These are phyloP conservation scores for Daedaleopsis sinensis DNA, from an alignment of 768 basidiomycete genomes.

Conservation along the genomic window DNA sequence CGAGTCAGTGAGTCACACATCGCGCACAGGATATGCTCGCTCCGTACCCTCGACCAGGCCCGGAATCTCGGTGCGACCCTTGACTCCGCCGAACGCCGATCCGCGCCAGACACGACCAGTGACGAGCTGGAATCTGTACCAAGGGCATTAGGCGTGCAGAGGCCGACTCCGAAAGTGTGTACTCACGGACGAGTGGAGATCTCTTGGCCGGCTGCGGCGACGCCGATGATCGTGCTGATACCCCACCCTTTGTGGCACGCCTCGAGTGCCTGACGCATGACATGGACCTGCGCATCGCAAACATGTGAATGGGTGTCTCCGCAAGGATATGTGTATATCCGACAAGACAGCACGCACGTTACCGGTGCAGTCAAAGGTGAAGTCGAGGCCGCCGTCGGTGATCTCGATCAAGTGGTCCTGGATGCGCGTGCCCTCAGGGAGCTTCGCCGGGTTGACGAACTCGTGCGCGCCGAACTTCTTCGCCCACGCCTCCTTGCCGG, in stretches of 20 bases:
- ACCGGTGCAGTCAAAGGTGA: conserved; percentile 96
- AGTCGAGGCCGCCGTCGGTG: conserved; percentile 97
- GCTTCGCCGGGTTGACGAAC: conserved; percentile 80
- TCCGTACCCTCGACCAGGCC: conserved; percentile 82
- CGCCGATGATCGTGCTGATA: conserved; percentile 92
- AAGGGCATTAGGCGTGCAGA: conserved; percentile 21
- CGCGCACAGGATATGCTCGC: conserved; percentile 8
- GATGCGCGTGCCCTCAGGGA: conserved; percentile 81
- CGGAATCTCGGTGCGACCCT: conserved; percentile 94
- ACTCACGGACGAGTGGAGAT: conserved; percentile 38
- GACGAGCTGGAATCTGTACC: conserved; percentile 56
- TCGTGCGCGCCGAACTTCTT: conserved; percentile 93
- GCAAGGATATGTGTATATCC: not conserved
- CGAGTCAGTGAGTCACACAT: not conserved
- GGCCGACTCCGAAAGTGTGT: not conserved
- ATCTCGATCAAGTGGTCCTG: conserved; percentile 89
- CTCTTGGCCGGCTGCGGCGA: conserved; percentile 96
- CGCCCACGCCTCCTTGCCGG: conserved; percentile 85
- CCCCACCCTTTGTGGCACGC: conserved; percentile 99
- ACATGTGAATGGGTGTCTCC: not conserved
- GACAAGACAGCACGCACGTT: conserved; percentile 50
- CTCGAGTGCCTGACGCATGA: conserved; percentile 95
- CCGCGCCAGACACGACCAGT: conserved; percentile 96
- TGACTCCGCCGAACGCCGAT: conserved; percentile 95
- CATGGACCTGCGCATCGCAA: conserved; percentile 59